A percentile compares a stretch with the other conserved stretches of the same genome.
phyloP scores from a whole-genome alignment of 225 moss, liverwort and hornwort species.

The Asterella californica region DNA sequence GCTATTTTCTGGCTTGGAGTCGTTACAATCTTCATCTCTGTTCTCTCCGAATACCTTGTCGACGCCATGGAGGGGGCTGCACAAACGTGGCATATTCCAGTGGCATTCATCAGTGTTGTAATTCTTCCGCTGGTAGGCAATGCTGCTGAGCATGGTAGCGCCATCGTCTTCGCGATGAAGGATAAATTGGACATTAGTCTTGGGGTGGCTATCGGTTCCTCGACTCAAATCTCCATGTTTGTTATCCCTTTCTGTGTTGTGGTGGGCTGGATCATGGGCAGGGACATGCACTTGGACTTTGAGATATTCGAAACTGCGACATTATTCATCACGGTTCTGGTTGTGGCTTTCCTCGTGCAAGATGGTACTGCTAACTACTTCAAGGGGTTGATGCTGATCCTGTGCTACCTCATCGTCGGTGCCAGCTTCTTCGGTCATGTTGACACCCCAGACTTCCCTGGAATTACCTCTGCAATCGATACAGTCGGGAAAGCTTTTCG shows the following conservation, averaged over 20 bases:
- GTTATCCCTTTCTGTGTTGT: conserved; percentile 76
- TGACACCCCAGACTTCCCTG: conserved; percentile 23
- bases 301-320: conserved; percentile 77
- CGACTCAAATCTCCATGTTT: conserved; percentile 88
- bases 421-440: conserved; percentile 79
- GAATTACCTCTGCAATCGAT: not conserved
- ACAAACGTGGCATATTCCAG: conserved; percentile 56
- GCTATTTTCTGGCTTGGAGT: conserved; percentile 67
- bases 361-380: conserved; percentile 86
- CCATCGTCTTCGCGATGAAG: conserved; percentile 70
- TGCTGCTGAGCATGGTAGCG: conserved; percentile 79
- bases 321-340: conserved; percentile 73
- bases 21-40: conserved; percentile 64
- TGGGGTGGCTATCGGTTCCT: conserved; percentile 77
- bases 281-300: conserved; percentile 77
- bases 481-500: not conserved
- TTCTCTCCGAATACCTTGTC: conserved; percentile 64
- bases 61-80: conserved; percentile 73
- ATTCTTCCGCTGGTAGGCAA: conserved; percentile 83
- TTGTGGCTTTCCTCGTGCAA: conserved; percentile 68
- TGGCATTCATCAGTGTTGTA: conserved; percentile 71
- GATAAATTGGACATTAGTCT: conserved; percentile 81
- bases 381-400: conserved; percentile 79
- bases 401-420: conserved; percentile 71
- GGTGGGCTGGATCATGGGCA: conserved; percentile 62